These are phyloP conservation scores for Colletotrichum tofieldiae DNA, from an alignment of 2,329 filamentous ascomycete genomes.

Conservation along the genomic window DNA sequence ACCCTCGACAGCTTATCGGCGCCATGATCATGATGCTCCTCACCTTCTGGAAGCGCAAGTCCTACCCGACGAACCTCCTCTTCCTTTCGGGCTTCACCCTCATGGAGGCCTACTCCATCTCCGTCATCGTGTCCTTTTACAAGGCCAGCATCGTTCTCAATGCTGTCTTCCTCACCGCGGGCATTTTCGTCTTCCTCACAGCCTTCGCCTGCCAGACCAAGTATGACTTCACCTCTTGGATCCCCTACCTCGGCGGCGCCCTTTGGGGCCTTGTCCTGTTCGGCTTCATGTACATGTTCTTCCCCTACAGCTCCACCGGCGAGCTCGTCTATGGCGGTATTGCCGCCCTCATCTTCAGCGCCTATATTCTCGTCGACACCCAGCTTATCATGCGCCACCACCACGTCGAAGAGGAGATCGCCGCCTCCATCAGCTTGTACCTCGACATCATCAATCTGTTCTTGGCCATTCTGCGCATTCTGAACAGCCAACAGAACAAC, in stretches of 20 bases:
- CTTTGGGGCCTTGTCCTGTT: conserved; percentile 94
- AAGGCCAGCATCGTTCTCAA: conserved; percentile 87
- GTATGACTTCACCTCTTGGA: conserved; percentile 98
- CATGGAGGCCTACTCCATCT: conserved; percentile 93
- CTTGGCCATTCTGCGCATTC: conserved; percentile 92
- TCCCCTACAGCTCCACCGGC: conserved; percentile 84
- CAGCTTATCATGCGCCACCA: conserved; percentile 96
- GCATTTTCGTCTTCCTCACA: conserved; percentile 84
- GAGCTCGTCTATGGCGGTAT: conserved; percentile 90
- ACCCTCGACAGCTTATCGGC: conserved; percentile 75
- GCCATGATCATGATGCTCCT: conserved; percentile 87
- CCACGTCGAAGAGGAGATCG: conserved; percentile 98
- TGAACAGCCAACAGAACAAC: conserved; percentile 97
- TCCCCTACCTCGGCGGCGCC: conserved; percentile 92
- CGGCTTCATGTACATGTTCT: conserved; percentile 92
- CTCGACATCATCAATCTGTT: conserved; percentile 98
- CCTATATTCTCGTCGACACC: conserved; percentile 95
- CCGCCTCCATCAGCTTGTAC: conserved; percentile 94
- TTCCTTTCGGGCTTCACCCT: conserved; percentile 93
- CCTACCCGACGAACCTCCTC: conserved; percentile 93
- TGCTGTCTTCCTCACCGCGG: conserved; percentile 89
- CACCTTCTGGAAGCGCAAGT: conserved; percentile 96
- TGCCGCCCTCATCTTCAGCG: conserved; percentile 90
- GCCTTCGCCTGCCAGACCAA: conserved; percentile 97
- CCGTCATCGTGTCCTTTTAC: conserved; percentile 94